Evolutionary conservation across 1,284 basidiomycete genomes (phyloP).

Genomic region (Entoloma clypeatum): DNA sequence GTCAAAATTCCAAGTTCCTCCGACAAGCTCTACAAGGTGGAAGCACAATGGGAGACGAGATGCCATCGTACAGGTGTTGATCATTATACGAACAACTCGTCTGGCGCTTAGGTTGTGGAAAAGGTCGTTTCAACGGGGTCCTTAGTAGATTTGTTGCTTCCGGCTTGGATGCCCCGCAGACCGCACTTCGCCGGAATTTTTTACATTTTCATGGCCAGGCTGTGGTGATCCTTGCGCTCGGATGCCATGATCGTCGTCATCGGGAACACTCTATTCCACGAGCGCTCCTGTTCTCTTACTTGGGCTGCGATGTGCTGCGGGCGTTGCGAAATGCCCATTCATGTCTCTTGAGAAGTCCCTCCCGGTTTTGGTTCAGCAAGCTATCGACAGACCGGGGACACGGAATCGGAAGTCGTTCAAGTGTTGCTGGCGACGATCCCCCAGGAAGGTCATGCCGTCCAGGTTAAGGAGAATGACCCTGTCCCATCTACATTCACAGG

Average conservation of each 20-base stretch:
- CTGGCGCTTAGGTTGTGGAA: conserved; percentile 5
- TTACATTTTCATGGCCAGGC: conserved; percentile 80
- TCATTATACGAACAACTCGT: conserved; percentile 81
- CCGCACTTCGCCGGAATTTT: conserved; percentile 80
- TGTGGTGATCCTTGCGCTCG: conserved; percentile 73
- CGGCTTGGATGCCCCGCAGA: conserved; percentile 90
- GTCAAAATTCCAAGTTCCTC: conserved; percentile 84
- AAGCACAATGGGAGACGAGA: conserved; percentile 49
- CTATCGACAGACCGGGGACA: conserved; percentile 83
- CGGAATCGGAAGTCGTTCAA: conserved; percentile 89
- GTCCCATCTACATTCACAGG: conserved; percentile 84
- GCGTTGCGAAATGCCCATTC: conserved; percentile 83
- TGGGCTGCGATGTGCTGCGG: conserved; percentile 79
- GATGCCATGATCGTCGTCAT: conserved; percentile 86
- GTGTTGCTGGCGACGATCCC: conserved; percentile 82
- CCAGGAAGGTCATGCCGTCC: conserved; percentile 77
- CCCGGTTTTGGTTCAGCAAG: conserved; percentile 86
- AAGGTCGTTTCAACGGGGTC: conserved; percentile 13
- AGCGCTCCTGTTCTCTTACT: conserved; percentile 77
- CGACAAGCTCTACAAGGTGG: conserved; percentile 47
- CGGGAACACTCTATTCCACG: conserved; percentile 88
- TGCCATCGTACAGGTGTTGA: conserved; percentile 74
- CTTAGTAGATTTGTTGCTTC: conserved; percentile 80
- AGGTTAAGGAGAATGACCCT: conserved; percentile 88
- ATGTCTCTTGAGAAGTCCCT: conserved; percentile 75